Evolutionary conservation across 2,329 filamentous ascomycete species (phyloP), one percentile per base, ranked within the genome.

Genomic region (Lizonia empirigonia): DNA sequence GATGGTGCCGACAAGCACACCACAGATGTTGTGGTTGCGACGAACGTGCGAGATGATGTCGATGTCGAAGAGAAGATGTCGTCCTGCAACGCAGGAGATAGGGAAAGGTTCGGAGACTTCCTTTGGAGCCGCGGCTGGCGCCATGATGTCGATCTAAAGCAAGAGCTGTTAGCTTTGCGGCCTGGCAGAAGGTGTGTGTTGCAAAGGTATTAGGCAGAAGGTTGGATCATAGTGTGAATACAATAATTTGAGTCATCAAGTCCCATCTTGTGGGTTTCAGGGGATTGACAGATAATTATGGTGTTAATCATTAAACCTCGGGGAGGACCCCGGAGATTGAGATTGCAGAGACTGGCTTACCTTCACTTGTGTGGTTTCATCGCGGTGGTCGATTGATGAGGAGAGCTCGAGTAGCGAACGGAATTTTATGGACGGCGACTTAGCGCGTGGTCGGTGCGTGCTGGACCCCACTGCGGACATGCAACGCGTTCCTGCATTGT

Each of bases 31-130:
- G 77, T 96, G 84, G 64, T 85, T 80, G 56, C 89, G 85, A 60
- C 94, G 89, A 56, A 96, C 80, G 71, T 87, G 83, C 64, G 88
- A 86, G 53, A 91, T 88, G 58, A 86, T 85, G 68, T 91, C 84
- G 64, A 91, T 84, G 71, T 96, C 91, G 79, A 97, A 97, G 62
- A 99, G 80, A 54, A 97, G 84, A 77, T 93, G 97, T 59, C 89
- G 87, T 62, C 87, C 86, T 37, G 86, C 86, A 54, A 96, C 85
- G 69, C 84, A 81, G 60, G 90, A 93, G 68, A 97, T 94, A 55
- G 90, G 86, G 57, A 96, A 82, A 9, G 84, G 84, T 63, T 85
- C 80, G 13, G 70, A 59, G 49, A 77, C 69, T 50, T 67, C 56
- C 35, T 45, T 59, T 39, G 59, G 57, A 42, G 59, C 62, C 54